Evolutionary conservation across 2,329 filamentous ascomycete species (phyloP).

Genomic region (Nothopassalora personata): DNA sequence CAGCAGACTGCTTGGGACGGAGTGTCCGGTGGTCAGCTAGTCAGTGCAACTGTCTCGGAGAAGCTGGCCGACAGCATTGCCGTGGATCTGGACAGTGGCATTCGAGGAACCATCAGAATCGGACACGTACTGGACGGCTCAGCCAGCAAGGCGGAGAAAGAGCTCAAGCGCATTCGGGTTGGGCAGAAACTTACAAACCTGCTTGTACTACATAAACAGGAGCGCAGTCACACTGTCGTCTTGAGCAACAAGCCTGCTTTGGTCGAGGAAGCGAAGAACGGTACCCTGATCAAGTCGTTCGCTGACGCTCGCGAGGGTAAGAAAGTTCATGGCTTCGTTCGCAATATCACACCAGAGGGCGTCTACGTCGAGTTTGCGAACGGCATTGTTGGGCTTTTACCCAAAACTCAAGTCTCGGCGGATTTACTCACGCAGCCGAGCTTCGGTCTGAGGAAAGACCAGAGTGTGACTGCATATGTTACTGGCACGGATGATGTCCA

Average conservation of each 20-base stretch:
- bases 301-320: slow-evolving; percentile 66
- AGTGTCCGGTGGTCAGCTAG: slow-evolving; percentile 66
- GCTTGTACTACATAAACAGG: slow-evolving; percentile 80
- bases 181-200: slow-evolving; percentile 78
- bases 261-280: slow-evolving; percentile 66
- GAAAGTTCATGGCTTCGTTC: slow-evolving; percentile 71
- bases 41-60: slow-evolving; percentile 62
- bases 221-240: slow-evolving; percentile 67
- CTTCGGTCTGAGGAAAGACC: slow-evolving; percentile 73
- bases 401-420: slow-evolving; percentile 70
- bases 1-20: slow-evolving; percentile 67
- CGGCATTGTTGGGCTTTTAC: slow-evolving; percentile 69
- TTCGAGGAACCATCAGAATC: slow-evolving; percentile 72
- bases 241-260: slow-evolving; percentile 81
- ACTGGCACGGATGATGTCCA: slow-evolving; percentile 65
- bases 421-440: slow-evolving; percentile 62
- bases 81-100: slow-evolving; percentile 66
- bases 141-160: slow-evolving; percentile 66
- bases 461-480: slow-evolving; percentile 69
- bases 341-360: slow-evolving; percentile 74
- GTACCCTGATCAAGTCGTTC: slow-evolving; percentile 65
- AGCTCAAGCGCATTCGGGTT: slow-evolving; percentile 74
- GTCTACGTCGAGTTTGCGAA: slow-evolving; percentile 86
- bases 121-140: slow-evolving; percentile 84
- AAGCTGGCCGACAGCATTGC: slow-evolving; percentile 45